Evolutionary conservation across 2,329 filamentous ascomycete species (phyloP), one percentile per base, ranked within the genome.

Genomic region (Septoria linicola): DNA sequence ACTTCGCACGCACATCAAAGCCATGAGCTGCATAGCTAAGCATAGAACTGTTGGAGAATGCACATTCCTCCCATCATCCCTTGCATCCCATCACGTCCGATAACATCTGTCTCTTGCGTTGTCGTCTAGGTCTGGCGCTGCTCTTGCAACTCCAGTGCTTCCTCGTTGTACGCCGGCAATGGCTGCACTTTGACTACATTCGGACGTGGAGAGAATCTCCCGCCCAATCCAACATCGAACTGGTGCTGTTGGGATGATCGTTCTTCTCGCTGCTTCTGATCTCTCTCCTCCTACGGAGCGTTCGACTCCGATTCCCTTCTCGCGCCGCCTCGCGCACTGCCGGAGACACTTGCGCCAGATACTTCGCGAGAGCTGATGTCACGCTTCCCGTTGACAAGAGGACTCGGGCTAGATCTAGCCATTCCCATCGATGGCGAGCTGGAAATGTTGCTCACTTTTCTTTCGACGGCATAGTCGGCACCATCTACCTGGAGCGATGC

Each of bases 361-460:
- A 45, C 42, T 16, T 45, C 42, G 4, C 42, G 31, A n/a, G 31
- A 4, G 17, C 16, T 17, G 17, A 19, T 17, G 17, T 21, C 20
- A n/a, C 36, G 23, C 5, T 5, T 10, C 10, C 23, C 23, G 10
- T 27, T 39, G 7, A 21, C 11, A 2, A n/a, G 16, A 8, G 36
- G 36, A 19, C 36, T 39, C n/a, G 36, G 36, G 20, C 36, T 39
- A 17, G 10, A 4, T 11, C 11, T 21, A 10, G 27, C 21, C 41
- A 34, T 16, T 43, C 34, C 34, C 21, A 47, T 20, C 10, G 35
- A 47, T 13, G 20, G 32, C 4, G 44, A 40, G 11, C 19, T 47
- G 13, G 43, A 46, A 20, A 37, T 25, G 34, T 44, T 53, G 30
- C 51, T 56, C 32, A 56, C 55, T 20, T 49, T 62, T 25, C 59